Evolutionary conservation across 164 flowering plant species (phyloP), one percentile per base, ranked within the genome.

Genomic region (Protea cynaroides): DNA sequence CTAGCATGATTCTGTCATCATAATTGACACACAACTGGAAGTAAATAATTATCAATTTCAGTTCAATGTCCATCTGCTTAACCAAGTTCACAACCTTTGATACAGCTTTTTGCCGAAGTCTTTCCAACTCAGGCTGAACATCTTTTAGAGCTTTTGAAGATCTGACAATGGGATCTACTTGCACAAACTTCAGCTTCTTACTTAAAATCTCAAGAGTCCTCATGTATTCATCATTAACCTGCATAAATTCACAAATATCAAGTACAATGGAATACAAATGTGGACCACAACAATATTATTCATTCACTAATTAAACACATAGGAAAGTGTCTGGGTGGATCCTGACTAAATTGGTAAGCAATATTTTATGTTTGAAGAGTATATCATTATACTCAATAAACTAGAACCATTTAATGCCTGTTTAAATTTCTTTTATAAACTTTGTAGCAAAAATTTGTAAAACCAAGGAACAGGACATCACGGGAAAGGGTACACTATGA

Each of bases 91-190:
- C 25, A 59, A 94, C 99, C 99, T 91, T 94, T 47, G 97, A 85
- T 37, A 94, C 84, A 61, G 97, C 93, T 76, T 89, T 94, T 71
- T 91, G 96, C 64, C 99, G 80, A 58, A 94, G 95, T 65, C 78
- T 89, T 83, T 91, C 99, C 72, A 94, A 76, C 78, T 94, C 97
- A 56, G 99, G 97, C 70, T 91, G 96, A 61, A 94, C 96, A 85
- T 94, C 99, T 72, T 82, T 89, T 44, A 91, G 78, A 74, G 99
- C 96, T 79, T 83, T 86, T 57, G 99, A 85, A 34, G 84, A 73
- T 76, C 84, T 89, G 51, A 92, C 89, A 87, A 84, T 79, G 23
- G 81, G 67, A 78, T 94, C 99, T 60, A 70, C 84, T 73, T 88
- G 93, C 67, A 86, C 80, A 76, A 80, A 88, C 80, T 91, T 89